Base-by-base conservation (phyloP, 2,329 filamentous ascomycete genomes). In the Penicillium capsulatum region DNA sequence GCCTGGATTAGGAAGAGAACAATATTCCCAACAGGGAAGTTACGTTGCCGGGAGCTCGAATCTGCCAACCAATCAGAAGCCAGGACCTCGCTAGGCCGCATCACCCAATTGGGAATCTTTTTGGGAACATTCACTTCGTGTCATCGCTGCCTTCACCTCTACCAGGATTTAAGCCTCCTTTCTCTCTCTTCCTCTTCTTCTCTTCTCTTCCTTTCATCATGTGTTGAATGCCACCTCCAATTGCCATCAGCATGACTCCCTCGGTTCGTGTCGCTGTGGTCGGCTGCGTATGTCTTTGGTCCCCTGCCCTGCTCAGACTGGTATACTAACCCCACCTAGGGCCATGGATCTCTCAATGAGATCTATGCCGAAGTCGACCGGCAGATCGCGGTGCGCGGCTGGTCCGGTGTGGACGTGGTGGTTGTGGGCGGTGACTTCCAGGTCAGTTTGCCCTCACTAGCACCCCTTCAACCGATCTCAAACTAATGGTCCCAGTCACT, bases 381-480 rank as follows among this genome's bases (percentile, higher is more conserved):
- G 48, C 76, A 87, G 7, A 86, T 83, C 63, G 71, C 79, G 49
- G 71, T 76, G 31, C 84, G 85, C 54, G 77, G 77, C 16, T 96
- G 91, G 90, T 74, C 84, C 50, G 79, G 77, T 22, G 80, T 97
- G 19, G 92, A 98, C 63, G 68, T 96, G 8, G 70, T 98, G 51
- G 94, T 98, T 57, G 95, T 98, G 55, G 88, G 91, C 40, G 92
- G 92, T 17, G 92, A 98, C 61, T 98, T 98, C 51, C 88, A 96
- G 72, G 84, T 84, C 68, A 22, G 60, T 47, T 8, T 38, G 28
- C 34, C 50, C 35, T 45, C 26, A 34, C n/a, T 50, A 30, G 44
- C 36, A 29, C 15, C 13, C 6, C 27, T 13, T 19, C 15, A 3
- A n/a, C 6, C 3, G 7, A 14, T 31, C 5, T 5, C 19, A 17